Conservation (phyloP, 2,329 filamentous ascomycete genomes). For the Fusarium agapanthi region DNA sequence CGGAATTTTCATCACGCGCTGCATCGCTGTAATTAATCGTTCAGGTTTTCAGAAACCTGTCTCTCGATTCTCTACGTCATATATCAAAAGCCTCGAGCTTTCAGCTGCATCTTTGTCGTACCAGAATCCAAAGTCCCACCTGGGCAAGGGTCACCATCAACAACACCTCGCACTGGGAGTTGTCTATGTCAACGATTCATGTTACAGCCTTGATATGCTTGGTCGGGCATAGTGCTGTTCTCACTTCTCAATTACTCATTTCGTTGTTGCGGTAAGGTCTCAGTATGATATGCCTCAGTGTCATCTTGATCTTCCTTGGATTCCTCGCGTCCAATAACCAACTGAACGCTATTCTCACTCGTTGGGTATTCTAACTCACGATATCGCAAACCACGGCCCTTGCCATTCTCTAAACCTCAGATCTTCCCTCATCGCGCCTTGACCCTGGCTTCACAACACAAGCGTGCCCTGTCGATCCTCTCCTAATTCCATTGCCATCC, state of each 20-base stretch:
- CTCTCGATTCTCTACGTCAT: conserved; percentile 21
- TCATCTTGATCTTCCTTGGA: background rate
- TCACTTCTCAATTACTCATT: background rate
- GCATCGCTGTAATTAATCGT: conserved; percentile 18
- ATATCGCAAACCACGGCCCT: background rate
- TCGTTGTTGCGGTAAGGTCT: conserved; percentile 1
- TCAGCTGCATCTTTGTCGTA: background rate
- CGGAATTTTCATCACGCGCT: conserved; percentile 17
- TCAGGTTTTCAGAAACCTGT: conserved; percentile 7
- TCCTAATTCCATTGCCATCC: background rate
- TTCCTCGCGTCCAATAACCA: background rate
- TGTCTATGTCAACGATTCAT: background rate
- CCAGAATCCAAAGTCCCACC: background rate
- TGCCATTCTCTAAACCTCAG: background rate
- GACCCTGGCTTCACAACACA: conserved; percentile 7
- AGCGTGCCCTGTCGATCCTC: conserved; percentile 31
- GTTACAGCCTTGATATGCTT: background rate
- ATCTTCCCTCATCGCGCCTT: background rate
- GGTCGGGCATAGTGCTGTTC: background rate
- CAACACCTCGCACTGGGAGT: background rate
- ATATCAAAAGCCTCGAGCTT: background rate
- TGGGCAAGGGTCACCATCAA: background rate
- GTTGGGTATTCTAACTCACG: background rate
- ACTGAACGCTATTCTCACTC: background rate
- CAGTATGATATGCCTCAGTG: background rate